Base-by-base conservation (phyloP, 2,329 filamentous ascomycete genomes). In the Aspergillus puulaauensis region DNA sequence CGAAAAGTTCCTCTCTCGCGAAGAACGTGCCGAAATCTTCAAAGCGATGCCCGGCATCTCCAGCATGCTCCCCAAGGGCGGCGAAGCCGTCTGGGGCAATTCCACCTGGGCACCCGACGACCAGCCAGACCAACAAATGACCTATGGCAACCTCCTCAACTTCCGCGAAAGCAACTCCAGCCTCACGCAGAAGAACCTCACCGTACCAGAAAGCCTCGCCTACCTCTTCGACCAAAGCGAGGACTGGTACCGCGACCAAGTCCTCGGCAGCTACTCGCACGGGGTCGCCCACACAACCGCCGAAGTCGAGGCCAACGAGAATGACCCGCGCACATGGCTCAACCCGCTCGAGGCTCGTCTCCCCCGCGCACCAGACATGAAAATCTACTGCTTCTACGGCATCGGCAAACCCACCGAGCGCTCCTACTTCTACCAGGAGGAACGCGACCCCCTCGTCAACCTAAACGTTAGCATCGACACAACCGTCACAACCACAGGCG, bases 361-460 rank as follows among this genome's bases (percentile, higher is more conserved):
- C 0, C 95, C 95, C 0, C 81, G 91, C 19, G 93, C 95, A 1
- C 93, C 95, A 0, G 90, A 86, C 68, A 80, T 99, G 69, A 97
- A 96, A 73, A 91, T 99, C 12, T 98, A 93, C 77, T 98, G 95
- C 77, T 98, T 99, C 79, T 98, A 99, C 71, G 95, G 82, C 64
- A 86, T 96, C 4, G 93, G 93, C 40, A 99, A 98, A 73, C 89
- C 90, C 3, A 98, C 93, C 0, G 93, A 99, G 75, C 86, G 93
- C 56, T 87, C 88, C 15, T 99, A 98, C 73, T 99, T 90, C 73
- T 99, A 99, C 76, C 88, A 89, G 33, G 80, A 86, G 43, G 90
- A 93, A 46, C 78, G 80, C 11, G 86, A 90, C 8, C 76, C 83
- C 0, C 67, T 84, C n/a, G 86, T 86, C 6, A 86, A 83, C 17